Conservation (phyloP, 2,329 filamentous ascomycete genomes). For the Claviceps humidiphila region DNA sequence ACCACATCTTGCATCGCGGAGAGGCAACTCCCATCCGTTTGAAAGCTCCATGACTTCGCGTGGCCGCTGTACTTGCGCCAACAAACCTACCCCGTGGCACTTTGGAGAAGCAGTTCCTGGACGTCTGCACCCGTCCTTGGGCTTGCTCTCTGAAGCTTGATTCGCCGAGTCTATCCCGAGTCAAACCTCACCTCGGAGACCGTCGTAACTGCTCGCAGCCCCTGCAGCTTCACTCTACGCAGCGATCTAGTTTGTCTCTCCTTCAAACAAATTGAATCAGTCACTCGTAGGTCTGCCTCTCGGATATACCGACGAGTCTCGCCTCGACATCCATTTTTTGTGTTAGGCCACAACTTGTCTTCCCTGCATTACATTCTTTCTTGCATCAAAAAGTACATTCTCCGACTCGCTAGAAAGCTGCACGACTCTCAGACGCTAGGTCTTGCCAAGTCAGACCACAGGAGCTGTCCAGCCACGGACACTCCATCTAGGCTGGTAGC, state of each 20-base stretch:
- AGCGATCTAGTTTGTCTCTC: not conserved
- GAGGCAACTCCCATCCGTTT: not conserved
- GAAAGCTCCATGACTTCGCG: not conserved
- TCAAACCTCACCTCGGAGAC: slow-evolving; percentile 4
- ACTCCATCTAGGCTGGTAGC: slow-evolving; percentile 20
- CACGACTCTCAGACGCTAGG: not conserved
- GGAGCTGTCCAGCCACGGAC: slow-evolving; percentile 21
- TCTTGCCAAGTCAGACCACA: not conserved
- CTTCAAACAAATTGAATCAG: not conserved
- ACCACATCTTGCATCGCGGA: slow-evolving; percentile 2
- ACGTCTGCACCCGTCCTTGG: slow-evolving; percentile 29
- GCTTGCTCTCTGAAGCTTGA: slow-evolving; percentile 11
- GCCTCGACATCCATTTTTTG: not conserved
- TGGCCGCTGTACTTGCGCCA: not conserved
- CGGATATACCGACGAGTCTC: not conserved
- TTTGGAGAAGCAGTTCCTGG: slow-evolving; percentile 19
- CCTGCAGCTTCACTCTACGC: not conserved
- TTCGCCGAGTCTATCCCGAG: not conserved
- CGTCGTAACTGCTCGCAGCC: not conserved
- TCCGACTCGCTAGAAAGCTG: too few relatives aligned
- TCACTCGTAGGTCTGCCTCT: not conserved
- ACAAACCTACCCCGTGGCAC: slow-evolving; percentile 1
- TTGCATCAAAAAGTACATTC: not conserved
- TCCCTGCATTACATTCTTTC: not conserved
- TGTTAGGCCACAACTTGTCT: not conserved